Conservation (phyloP, 2,329 filamentous ascomycete species). For the Fusarium humuli region DNA sequence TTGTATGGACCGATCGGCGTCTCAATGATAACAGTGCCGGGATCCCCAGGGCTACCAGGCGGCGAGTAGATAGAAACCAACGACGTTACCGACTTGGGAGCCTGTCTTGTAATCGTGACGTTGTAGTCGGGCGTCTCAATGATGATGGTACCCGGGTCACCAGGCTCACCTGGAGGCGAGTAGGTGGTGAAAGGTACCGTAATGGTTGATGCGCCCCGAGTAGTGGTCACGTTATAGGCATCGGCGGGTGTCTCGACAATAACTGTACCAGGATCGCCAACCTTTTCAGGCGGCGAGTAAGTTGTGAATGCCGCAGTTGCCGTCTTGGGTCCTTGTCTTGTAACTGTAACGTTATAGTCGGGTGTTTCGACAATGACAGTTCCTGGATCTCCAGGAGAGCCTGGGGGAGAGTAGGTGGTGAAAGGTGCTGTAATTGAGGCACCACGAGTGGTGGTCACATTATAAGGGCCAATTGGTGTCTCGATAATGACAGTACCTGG, state of each 20-base stretch:
- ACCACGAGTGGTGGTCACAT: slow-evolving; percentile 20
- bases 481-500: slow-evolving; percentile 27
- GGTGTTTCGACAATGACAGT: slow-evolving; percentile 26
- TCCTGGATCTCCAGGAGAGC: slow-evolving; percentile 14
- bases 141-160: slow-evolving; percentile 4
- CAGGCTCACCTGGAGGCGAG: neutral
- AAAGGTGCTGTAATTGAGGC: slow-evolving; percentile 22
- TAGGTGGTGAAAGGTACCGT: neutral
- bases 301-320: slow-evolving; percentile 1
- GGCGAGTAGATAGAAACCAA: neutral
- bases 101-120: slow-evolving; percentile 3
- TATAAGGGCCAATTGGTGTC: slow-evolving; percentile 19
- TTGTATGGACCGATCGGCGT: neutral
- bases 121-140: slow-evolving; percentile 10
- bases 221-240: slow-evolving; percentile 1
- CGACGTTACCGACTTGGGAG: neutral
- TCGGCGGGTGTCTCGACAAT: slow-evolving; percentile 19
- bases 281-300: slow-evolving; percentile 10
- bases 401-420: slow-evolving; percentile 16
- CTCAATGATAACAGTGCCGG: slow-evolving; percentile 3
- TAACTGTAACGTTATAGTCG: slow-evolving; percentile 18
- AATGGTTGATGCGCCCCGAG: neutral
- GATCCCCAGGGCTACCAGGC: neutral
- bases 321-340: neutral
- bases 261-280: slow-evolving; percentile 23